These are phyloP conservation scores for Diospyros kaki DNA, from an alignment of 148 eudicot genomes.

Conservation along the genomic window DNA sequence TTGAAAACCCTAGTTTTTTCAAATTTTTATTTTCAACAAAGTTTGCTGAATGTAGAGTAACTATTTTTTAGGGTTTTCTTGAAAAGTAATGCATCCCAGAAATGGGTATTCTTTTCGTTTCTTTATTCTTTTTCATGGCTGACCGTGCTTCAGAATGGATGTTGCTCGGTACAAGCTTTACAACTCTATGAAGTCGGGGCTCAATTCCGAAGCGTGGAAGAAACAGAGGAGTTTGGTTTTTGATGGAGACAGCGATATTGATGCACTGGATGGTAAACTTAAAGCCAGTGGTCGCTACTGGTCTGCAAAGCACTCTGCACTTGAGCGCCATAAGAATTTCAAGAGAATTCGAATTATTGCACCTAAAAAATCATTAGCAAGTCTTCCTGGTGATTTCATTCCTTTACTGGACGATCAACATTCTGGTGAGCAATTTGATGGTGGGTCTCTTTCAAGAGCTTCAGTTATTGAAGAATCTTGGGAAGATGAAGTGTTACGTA, in stretches of 20 bases:
- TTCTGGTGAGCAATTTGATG: conserved; percentile 24
- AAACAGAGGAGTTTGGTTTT: conserved; percentile 26
- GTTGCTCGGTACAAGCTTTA: conserved; percentile 70
- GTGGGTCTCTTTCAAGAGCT: conserved; percentile 19
- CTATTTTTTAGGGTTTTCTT: too few species aligned
- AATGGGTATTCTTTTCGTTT: not conserved
- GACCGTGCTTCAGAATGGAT: conserved; percentile 62
- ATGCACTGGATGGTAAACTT: conserved; percentile 55
- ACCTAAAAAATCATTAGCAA: conserved; percentile 30
- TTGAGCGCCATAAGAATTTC: conserved; percentile 71
- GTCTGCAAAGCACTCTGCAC: conserved; percentile 68
- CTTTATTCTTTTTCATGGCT: not conserved
- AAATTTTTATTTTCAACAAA: not conserved
- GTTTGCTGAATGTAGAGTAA: too few species aligned
- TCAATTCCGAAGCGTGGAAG: conserved; percentile 25
- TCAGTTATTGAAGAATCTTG: conserved; percentile 76
- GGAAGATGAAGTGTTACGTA: conserved; percentile 89
- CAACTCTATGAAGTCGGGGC: conserved; percentile 30
- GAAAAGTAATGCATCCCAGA: too few species aligned
- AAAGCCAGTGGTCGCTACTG: conserved; percentile 84
- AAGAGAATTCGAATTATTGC: conserved; percentile 57
- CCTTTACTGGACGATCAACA: conserved; percentile 41
- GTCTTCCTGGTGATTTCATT: conserved; percentile 43
- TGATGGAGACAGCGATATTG: conserved; percentile 59
- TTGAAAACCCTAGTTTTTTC: not conserved